These are phyloP conservation scores for Globisporangium irregulare DNA, from an alignment of 352 stramenopile genomes.

Conservation along the genomic window DNA sequence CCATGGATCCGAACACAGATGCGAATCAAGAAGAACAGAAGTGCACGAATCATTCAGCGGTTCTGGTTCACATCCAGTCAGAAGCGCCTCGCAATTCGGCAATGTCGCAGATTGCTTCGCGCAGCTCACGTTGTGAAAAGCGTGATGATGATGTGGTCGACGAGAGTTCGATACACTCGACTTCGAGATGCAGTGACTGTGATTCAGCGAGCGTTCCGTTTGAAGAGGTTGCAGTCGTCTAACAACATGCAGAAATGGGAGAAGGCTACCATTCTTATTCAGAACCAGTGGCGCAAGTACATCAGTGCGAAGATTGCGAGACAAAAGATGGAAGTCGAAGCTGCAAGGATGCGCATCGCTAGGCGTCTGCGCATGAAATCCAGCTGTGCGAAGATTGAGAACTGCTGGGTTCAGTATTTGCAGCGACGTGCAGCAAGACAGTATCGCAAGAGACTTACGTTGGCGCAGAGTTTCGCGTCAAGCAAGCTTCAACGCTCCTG, in stretches of 20 bases:
- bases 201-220: constrained; percentile 36
- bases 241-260: constrained; percentile 15
- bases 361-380: constrained; percentile 27
- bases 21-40: constrained; percentile 55
- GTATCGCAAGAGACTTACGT: constrained; percentile 28
- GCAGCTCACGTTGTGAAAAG: constrained; percentile 54
- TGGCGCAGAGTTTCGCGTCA: neutral
- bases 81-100: constrained; percentile 66
- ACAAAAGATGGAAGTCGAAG: constrained; percentile 16
- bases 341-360: constrained; percentile 20
- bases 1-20: constrained; percentile 49
- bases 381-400: constrained; percentile 38
- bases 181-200: constrained; percentile 29
- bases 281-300: constrained; percentile 35
- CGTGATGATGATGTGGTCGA: constrained; percentile 25
- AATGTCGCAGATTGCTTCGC: constrained; percentile 60
- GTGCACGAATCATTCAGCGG: constrained; percentile 58
- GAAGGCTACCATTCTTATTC: constrained; percentile 23
- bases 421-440: constrained; percentile 31
- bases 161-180: constrained; percentile 26
- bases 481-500: constrained; percentile 13
- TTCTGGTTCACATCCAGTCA: constrained; percentile 84
- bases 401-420: constrained; percentile 35
- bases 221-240: constrained; percentile 19
- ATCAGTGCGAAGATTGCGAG: constrained; percentile 18